Base-by-base conservation (phyloP, 257 asterid species). In the Przewalskia tangutica region DNA sequence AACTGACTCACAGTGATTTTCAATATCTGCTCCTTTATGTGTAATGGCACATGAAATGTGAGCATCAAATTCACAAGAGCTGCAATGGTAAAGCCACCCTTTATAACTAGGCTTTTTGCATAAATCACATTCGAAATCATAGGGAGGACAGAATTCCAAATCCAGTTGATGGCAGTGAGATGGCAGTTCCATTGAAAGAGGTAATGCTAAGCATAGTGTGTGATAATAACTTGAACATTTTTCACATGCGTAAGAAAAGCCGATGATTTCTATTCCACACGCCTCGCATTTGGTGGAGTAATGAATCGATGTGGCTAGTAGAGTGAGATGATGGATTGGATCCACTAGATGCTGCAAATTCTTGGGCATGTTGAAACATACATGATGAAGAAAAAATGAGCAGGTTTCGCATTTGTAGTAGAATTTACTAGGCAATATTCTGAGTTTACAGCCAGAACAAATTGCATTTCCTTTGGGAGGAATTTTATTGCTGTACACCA, bases 61-160 rank as follows among this genome's bases (percentile, higher is more conserved):
- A 44, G 88, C 89, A 82, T 91, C 94, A 63, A 91, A 88, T 83
- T 88, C 90, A 54, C 92, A 89, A 3, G 81, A n/a, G 40, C 85
- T 50, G 58, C 90, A 91, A 8, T 84, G 87, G 48, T 91, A 87
- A 63, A 88, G 91, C 93, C 95, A 89, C 8, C 91, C 92, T 23
- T 16, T 67, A 66, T 82, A 84, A 67, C 89, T 84, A 20, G 89
- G 87, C 64, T 63, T 53, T 11, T 87, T 66, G 58, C 94, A 89
- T 16, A 88, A 63, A 82, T 87, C 94, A 56, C 94, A 91, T 84
- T 78, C 84, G 80, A 91, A 91, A 65, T 89, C 90, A 50, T 89
- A 91, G 0, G 88, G 88, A 18, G 91, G 89, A 5, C 84, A 83
- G 3, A 88, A 79, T 87, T 89, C 91, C 5, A 91, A 88, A 27